A percentile compares a stretch with the other conserved stretches of the same genome.
These are phyloP conservation scores for Gracilaria gracilis DNA, from an alignment of 23 red algal species.

Conservation along the genomic window DNA sequence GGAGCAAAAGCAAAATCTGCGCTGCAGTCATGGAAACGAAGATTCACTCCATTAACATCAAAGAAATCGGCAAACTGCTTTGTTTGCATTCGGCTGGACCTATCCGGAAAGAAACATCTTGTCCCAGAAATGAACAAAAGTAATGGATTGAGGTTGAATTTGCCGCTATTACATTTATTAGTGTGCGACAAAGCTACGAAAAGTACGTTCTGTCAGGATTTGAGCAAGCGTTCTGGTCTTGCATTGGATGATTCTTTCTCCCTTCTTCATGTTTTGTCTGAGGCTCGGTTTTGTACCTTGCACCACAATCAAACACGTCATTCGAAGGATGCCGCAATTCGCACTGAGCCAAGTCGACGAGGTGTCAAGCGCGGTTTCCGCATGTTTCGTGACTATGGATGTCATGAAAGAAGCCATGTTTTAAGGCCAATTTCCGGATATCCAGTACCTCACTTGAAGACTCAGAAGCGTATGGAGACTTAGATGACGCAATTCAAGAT, in stretches of 20 bases:
- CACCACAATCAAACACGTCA: background rate
- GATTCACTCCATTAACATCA: background rate
- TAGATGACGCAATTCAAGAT: background rate
- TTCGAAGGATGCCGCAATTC: too few relatives aligned
- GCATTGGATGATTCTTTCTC: background rate
- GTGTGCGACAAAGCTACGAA: background rate
- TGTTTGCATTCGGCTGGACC: background rate
- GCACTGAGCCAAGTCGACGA: too few relatives aligned
- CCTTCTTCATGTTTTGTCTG: background rate
- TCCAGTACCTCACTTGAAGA: background rate
- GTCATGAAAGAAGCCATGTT: background rate
- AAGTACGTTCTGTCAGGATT: background rate
- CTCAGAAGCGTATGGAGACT: background rate
- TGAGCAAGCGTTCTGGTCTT: background rate
- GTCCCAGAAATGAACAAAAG: too few relatives aligned
- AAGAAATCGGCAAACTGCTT: background rate
- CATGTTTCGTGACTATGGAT: too few relatives aligned
- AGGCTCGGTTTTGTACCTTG: background rate
- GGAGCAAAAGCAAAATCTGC: background rate
- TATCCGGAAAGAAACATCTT: background rate
- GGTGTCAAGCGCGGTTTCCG: too few relatives aligned
- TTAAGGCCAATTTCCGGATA: background rate
- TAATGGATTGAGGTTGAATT: background rate
- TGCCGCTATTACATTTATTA: background rate
- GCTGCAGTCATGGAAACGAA: background rate